Percentiles rank a stretch among this genome's conserved stretches.
Evolutionary conservation across 2,329 filamentous ascomycete genomes (phyloP).

Genomic region (Apiospora marii): DNA sequence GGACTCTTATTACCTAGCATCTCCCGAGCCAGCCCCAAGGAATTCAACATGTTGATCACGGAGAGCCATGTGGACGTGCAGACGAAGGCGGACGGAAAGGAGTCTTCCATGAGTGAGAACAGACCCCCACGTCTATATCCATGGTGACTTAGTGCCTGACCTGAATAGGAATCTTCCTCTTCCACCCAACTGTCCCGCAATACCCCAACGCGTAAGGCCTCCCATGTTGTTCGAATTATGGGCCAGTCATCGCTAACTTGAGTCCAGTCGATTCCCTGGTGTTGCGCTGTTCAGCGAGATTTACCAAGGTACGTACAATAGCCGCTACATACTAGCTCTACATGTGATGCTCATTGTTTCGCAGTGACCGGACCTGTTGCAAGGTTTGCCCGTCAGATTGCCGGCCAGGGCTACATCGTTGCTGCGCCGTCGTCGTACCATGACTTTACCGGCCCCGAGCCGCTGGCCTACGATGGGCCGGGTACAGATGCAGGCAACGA

Average conservation of each 20-base stretch:
- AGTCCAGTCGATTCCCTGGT: conserved; percentile 73
- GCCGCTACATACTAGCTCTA: conserved; percentile 22
- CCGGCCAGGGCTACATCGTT: conserved; percentile 91
- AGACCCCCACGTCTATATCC: background rate
- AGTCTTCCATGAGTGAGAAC: conserved; percentile 59
- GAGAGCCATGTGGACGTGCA: conserved; percentile 61
- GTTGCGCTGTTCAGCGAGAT: conserved; percentile 93
- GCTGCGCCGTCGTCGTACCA: conserved; percentile 92
- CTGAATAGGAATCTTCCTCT: conserved; percentile 80
- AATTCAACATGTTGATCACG: conserved; percentile 58
- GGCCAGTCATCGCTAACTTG: background rate
- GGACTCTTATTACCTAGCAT: background rate
- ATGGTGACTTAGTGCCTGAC: conserved; percentile 29
- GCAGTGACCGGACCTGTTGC: conserved; percentile 88
- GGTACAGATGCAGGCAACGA: conserved; percentile 89
- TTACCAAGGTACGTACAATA: conserved; percentile 76
- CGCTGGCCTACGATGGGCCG: conserved; percentile 84
- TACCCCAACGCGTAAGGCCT: conserved; percentile 79
- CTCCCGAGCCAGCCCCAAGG: background rate
- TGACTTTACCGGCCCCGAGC: conserved; percentile 86
- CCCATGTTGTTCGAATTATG: background rate
- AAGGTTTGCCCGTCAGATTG: conserved; percentile 90
- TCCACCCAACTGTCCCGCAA: conserved; percentile 83
- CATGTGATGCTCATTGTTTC: background rate
- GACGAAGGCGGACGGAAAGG: conserved; percentile 60